Evolutionary conservation across 106 monocot genomes (phyloP), one percentile per base, ranked within the genome.

Genomic region (Dendrobium nobile): DNA sequence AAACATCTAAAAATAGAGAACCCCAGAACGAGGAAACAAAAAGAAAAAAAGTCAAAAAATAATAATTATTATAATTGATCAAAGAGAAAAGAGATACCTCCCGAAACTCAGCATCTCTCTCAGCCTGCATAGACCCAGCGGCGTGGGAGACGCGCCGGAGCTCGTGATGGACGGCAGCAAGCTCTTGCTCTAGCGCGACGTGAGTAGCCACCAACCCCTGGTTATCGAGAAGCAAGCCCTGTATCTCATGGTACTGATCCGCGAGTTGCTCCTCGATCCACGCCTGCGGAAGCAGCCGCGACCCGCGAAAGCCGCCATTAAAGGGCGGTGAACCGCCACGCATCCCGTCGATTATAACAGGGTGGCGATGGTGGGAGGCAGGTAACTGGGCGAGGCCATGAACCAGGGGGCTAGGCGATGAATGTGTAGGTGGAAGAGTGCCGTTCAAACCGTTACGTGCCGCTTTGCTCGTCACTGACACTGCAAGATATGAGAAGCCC

Each of bases 141-240:
- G 81, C 78, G 4, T 70, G 78, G 1, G 87, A 82, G 5, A 65
- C 61, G 17, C 89, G 82, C 15, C 72, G 80, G 58, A 96, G 79
- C 84, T 96, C 91, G 79, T 93, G 88, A 41, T 87, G 86, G 0
- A 84, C 85, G 19, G 90, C 80, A 73, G 83, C 78, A 48, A 93
- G 79, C 83, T 96, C 96, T 81, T 93, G 91, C 74, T 85, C 90
- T 81, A 96, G 87, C 10, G 96, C 96, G 10, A 96, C 93, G 83
- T 96, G 96, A 41, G 93, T 93, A 45, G 96, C 96, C 19, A 93
- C 91, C 51, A 96, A 88, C 13, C 90, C 87, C 82, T 96, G 96
- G 86, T 96, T 96, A 80, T 96, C 93, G 31, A 78, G 73, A 65
- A 96, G 88, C 40, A 96, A 88, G 26, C 61, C 84, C 77, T 93